phyloP scores from a whole-genome alignment of 2,329 filamentous ascomycete species.

The Lecanoromycetidae sp. region DNA sequence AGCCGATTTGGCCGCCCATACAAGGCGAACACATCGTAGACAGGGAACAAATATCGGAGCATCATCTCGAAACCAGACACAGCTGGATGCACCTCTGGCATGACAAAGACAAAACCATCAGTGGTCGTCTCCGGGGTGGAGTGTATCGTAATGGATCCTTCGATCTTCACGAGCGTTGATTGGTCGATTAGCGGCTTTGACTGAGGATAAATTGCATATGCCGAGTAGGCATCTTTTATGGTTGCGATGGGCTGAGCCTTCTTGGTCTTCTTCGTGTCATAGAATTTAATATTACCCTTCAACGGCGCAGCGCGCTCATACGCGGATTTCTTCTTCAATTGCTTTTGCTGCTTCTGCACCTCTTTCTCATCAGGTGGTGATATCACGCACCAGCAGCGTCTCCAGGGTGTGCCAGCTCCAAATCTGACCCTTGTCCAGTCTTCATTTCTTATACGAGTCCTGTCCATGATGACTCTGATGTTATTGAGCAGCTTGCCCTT shows the following conservation, averaged over 20 bases:
- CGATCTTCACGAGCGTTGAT: constrained; percentile 86
- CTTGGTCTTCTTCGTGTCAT: constrained; percentile 86
- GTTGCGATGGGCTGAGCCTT: constrained; percentile 84
- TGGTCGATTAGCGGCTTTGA: constrained; percentile 87
- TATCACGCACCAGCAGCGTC: constrained; percentile 92
- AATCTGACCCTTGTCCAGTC: constrained; percentile 95
- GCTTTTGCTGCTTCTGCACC: constrained; percentile 69
- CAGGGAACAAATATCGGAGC: constrained; percentile 81
- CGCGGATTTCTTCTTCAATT: constrained; percentile 65
- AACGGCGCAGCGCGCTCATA: constrained; percentile 67
- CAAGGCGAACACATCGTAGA: constrained; percentile 81
- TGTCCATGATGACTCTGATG: constrained; percentile 79
- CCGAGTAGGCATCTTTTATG: constrained; percentile 79
- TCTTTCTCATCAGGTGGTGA: constrained; percentile 90
- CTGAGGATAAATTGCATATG: constrained; percentile 92
- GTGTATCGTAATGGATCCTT: constrained; percentile 82
- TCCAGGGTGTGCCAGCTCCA: constrained; percentile 90
- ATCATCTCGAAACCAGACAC: constrained; percentile 93
- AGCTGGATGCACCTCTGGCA: constrained; percentile 88
- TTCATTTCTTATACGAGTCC: constrained; percentile 62
- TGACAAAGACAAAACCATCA: constrained; percentile 94
- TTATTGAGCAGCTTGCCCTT: constrained; percentile 85
- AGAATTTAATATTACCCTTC: constrained; percentile 89
- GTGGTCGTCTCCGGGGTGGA: constrained; percentile 62
- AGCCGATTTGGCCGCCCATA: constrained; percentile 83